Evolutionary conservation across 2,329 filamentous ascomycete species (phyloP), one percentile per base, ranked within the genome.

Genomic region (Scedosporium apiospermum): DNA sequence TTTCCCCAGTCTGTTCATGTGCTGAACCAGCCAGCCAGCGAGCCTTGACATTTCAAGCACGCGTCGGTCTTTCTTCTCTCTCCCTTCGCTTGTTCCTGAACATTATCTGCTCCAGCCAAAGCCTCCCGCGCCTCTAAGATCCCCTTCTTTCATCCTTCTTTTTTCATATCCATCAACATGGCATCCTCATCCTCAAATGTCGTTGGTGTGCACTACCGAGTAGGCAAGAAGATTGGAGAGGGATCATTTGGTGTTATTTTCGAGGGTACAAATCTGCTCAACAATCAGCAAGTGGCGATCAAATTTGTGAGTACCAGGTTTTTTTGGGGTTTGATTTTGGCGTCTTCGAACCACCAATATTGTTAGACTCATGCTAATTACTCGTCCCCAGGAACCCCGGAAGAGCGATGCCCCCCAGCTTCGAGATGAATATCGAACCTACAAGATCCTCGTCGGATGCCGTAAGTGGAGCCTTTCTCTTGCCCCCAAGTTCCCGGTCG

Each of bases 211-310:
- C 95, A 99, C 80, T 99, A 99, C 78, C 86, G 95, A 68, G 95
- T 99, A 68, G 95, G 95, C 71, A 98, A 98, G 86, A 99, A 99
- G 82, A 98, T 99, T 70, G 95, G 95, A 75, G 95, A 98, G 85
- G 93, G 93, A 67, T 96, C 92, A 46, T 98, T 98, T 73, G 93
- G 93, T 81, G 95, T 98, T 70, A 97, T 98, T 74, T 98, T 98
- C 73, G 95, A 98, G 78, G 95, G 95, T 69, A 98, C 93, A 72
- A 99, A 99, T 76, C 84, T 99, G 70, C 83, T 99, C 76, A 99
- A 99, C 82, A 97, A 96, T 78, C 95, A 98, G 77, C 93, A 97
- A 79, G 93, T 99, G 66, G 95, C 95, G 72, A 99, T 99, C 82
- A 99, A 99, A 82, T 99, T 99, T 78, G 91, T 96, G 80, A 73